These are phyloP conservation scores for Fraxinus latifolia DNA, from an alignment of 305 asterid species.

Conservation along the genomic window DNA sequence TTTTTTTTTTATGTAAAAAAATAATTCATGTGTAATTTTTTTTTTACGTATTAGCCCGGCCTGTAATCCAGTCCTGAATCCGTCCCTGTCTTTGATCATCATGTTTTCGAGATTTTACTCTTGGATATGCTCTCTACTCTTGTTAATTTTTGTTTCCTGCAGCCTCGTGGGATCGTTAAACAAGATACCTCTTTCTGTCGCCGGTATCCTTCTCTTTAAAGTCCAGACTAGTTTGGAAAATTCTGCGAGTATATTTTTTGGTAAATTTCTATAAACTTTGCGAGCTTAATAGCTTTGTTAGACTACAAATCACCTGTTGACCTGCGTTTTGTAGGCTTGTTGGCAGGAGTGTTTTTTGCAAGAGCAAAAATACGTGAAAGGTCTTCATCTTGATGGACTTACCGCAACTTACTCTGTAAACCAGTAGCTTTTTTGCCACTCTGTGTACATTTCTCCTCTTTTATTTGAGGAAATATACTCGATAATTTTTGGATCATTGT, in stretches of 20 bases:
- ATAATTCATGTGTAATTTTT: too few relatives aligned
- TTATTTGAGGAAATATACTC: neutral
- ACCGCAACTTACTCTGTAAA: neutral
- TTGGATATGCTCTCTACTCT: neutral
- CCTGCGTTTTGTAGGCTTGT: slow-evolving; percentile 42
- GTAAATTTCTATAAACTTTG: slow-evolving; percentile 30
- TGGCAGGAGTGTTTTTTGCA: slow-evolving; percentile 85
- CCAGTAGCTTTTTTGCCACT: neutral
- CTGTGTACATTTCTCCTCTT: neutral
- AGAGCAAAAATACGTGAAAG: slow-evolving; percentile 64
- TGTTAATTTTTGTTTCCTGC: neutral
- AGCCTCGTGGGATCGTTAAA: slow-evolving; percentile 65
- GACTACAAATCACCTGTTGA: neutral
- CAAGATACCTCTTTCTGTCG: slow-evolving; percentile 81
- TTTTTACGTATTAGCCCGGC: too few relatives aligned
- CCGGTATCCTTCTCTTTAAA: slow-evolving; percentile 73
- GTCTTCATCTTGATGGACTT: slow-evolving; percentile 23
- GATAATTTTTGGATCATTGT: neutral
- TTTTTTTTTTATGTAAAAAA: too few relatives aligned
- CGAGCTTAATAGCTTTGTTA: neutral
- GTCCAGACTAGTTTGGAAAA: slow-evolving; percentile 83
- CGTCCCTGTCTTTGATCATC: neutral
- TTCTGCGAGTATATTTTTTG: slow-evolving; percentile 72
- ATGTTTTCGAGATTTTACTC: neutral
- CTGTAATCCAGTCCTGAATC: too few relatives aligned